Base-by-base conservation (phyloP, 2,329 filamentous ascomycete genomes). In the Stachybotrys echinatus region DNA sequence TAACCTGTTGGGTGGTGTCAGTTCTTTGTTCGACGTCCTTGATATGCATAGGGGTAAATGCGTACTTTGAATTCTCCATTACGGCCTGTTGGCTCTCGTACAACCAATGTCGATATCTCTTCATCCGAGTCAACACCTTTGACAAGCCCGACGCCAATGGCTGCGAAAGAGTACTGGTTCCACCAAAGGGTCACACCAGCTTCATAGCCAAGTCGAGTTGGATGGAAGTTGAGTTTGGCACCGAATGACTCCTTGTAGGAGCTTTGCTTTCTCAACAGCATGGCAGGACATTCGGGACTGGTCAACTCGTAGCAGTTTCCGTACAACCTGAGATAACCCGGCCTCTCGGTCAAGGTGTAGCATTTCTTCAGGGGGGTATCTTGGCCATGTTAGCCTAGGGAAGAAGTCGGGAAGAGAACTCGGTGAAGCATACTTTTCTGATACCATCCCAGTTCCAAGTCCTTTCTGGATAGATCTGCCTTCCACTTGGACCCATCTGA, bases 111-210 rank as follows among this genome's bases (percentile, higher is more conserved):
- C 1, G 50, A 12, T 2, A 55, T 3, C 1, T 49, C 42, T 2
- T 43, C 55, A 23, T 48, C 42, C n/a, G n/a, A 5, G 0, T 48
- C 42, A 1, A 42, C 39, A 14, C 17, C 31, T 42, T 59, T 58
- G 5, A 55, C 49, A 2, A 61, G 48, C 3, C 59, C 58, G 2
- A 70, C 42, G 20, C 64, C 64, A 14, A 65, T 55, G 0, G 65
- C 58, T 6, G 65, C 63, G 39, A 67, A 66, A 0, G 69, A 70
- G 48, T 65, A 69, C 8, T 77, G 73, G 43, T 73, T 80, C 74
- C 76, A 80, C 72, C 75, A 83, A 0, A 81, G 58, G 0, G 75
- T 74, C 0, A 74, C 64, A 0, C 80, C 79, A 1, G 79, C 78
- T 62, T 83, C 79, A 3, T 73, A 72, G 2, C 70, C 64, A 4